Evolutionary conservation across 2,329 filamentous ascomycete genomes (phyloP).

Genomic region (Phaeosphaeriaceae sp.): DNA sequence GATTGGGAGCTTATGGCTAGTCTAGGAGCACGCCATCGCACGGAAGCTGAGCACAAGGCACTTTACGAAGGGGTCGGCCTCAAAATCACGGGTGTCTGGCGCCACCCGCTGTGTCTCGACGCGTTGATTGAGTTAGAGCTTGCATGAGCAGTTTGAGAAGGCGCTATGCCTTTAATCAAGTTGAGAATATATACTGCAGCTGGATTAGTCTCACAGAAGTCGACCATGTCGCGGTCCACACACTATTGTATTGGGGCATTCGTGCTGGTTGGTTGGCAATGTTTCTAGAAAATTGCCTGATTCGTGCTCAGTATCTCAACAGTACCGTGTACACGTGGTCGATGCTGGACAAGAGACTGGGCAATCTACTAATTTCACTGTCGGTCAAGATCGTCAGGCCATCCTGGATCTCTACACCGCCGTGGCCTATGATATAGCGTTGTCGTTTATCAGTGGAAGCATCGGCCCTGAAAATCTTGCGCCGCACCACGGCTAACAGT

Average conservation of each 20-base stretch:
- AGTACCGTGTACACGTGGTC: no score
- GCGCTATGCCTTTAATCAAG: no score
- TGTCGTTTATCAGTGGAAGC: not conserved
- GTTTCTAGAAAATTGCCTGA: no score
- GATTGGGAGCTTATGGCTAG: conserved; percentile 35
- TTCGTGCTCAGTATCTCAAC: no score
- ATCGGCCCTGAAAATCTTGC: conserved; percentile 32
- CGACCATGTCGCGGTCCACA: no score
- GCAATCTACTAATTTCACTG: no score
- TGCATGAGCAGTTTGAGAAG: no score
- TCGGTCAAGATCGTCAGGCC: not conserved
- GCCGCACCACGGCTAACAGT: conserved; percentile 32
- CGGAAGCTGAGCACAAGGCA: conserved; percentile 24
- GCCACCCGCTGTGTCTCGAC: conserved; percentile 27
- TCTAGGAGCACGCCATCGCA: conserved; percentile 32
- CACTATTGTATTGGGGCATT: no score
- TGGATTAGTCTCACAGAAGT: no score
- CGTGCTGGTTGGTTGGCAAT: no score
- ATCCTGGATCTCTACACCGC: not conserved
- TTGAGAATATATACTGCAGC: no score
- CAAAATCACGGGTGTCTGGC: conserved; percentile 26
- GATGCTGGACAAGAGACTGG: no score
- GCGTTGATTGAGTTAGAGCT: conserved; percentile 32
- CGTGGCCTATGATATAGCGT: not conserved
- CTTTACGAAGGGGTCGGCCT: conserved; percentile 29